Conservation (phyloP, 176 grass and related monocot genomes). For the Oryza rufipogon region DNA sequence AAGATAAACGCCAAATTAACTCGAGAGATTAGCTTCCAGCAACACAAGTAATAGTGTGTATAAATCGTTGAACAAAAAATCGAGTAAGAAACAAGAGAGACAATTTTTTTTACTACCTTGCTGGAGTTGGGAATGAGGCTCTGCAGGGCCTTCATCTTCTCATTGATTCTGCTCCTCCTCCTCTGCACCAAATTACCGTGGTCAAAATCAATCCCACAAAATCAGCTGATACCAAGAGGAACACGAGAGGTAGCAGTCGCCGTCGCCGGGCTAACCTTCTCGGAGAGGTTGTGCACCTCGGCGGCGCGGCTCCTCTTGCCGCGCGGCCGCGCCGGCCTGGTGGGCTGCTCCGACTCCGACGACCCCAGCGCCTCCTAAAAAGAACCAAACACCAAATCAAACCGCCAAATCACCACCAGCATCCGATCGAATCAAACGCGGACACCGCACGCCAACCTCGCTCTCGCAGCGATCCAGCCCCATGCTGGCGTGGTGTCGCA, state of each 20-base stretch:
- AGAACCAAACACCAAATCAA: background rate
- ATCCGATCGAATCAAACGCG: background rate
- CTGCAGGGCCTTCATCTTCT: conserved; percentile 98
- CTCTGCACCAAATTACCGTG: conserved; percentile 33
- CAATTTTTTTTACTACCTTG: conserved; percentile 50
- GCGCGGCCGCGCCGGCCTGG: conserved; percentile 45
- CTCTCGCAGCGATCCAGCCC: conserved; percentile 39
- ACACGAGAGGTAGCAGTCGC: too few relatives aligned
- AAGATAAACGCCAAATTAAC: background rate
- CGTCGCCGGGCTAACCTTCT: conserved; percentile 56
- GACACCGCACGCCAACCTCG: conserved; percentile 37
- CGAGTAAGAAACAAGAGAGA: background rate
- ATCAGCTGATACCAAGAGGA: background rate
- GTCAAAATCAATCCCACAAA: background rate
- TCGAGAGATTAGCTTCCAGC: conserved; percentile 3
- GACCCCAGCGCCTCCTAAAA: conserved; percentile 66
- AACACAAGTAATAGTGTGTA: background rate
- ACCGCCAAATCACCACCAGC: background rate
- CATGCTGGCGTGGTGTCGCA: conserved; percentile 46
- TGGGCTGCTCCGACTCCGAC: conserved; percentile 65
- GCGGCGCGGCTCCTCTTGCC: conserved; percentile 87
- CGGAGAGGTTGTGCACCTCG: conserved; percentile 96
- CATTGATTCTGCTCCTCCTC: conserved; percentile 90
- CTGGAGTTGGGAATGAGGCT: conserved; percentile 89
- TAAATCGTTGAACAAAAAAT: background rate